Evolutionary conservation across 495 filamentous ascomycete genomes (phyloP), one percentile per base, ranked within the genome.

Genomic region (Articulospora tetracladia): DNA sequence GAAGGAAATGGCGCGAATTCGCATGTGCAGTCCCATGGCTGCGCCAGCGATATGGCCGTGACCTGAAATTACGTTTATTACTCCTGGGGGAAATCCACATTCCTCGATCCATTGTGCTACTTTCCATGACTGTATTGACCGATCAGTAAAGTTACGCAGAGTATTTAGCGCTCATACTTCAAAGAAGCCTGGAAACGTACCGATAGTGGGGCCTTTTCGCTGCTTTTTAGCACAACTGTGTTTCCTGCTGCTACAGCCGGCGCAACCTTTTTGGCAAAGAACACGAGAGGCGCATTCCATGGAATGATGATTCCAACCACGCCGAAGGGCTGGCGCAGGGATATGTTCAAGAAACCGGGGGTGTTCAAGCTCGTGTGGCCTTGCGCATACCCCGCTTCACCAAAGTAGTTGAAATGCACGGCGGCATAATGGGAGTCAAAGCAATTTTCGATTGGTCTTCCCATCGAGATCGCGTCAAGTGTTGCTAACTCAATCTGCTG

Each of bases 1-100:
- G 82, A 98, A 98, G 71, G 94, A 92, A 59, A 98, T 78, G 83
- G 96, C 97, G 82, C 97, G 92, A 60, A 98, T 78, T 73, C 93
- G 88, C 93, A 97, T 97, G 81, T 98, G 93, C 51, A 83, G 80
- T 52, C 92, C 83, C 73, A 98, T 84, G 66, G 92, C 92, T 34
- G 93, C 90, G 71, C 93, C 93, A 55, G 93, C 93, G 53, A 83
- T 72, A 73, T 84, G 90, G 62, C 93, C 93, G 72, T 93, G 86
- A 53, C 93, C 93, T 30, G 91, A 95, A 78, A 98, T 82, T 73
- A 95, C 78, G 82, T 98, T 97, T 69, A 97, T 79, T 39, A 97
- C 93, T 71, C 93, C 93, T 53, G 92, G 83, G 22, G 93, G 93
- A 86, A 97, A 96, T 58, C 93, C 94, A 63, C 92, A 92, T 78